Percentiles rank a stretch among this genome's conserved stretches.
Conservation (phyloP, 306 rosid species). For the Inga leiocalycina region DNA sequence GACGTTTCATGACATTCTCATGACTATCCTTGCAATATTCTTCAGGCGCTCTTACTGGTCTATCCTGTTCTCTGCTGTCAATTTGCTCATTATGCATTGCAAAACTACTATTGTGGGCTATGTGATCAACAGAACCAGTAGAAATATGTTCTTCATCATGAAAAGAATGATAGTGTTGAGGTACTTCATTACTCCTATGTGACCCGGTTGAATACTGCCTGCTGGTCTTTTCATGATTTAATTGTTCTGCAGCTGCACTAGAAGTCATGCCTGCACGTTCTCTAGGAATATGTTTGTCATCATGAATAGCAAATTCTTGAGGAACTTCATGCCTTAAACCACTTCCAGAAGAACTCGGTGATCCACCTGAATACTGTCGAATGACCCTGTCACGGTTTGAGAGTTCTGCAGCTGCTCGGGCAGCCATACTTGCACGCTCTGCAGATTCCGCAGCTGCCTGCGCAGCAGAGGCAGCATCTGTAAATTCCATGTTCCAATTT, state of each 20-base stretch:
- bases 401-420: constrained; percentile 98
- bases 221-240: not conserved
- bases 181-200: constrained; percentile 41
- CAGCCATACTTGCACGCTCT: constrained; percentile 89
- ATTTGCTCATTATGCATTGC: constrained; percentile 36
- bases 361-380: constrained; percentile 55
- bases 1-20: constrained; percentile 37
- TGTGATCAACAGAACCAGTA: constrained; percentile 37
- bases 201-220: constrained; percentile 61
- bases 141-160: constrained; percentile 41
- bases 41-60: constrained; percentile 33
- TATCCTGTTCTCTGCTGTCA: constrained; percentile 42
- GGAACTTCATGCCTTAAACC: constrained; percentile 48
- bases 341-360: constrained; percentile 40
- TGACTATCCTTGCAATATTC: constrained; percentile 38
- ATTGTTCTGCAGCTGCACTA: not conserved
- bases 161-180: constrained; percentile 37
- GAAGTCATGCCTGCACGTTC: not conserved
- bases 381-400: constrained; percentile 59
- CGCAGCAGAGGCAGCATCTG: constrained; percentile 96
- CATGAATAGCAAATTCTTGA: constrained; percentile 33
- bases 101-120: constrained; percentile 39
- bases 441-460: constrained; percentile 99
- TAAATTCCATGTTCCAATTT: constrained; percentile 76
- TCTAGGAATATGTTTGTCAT: constrained; percentile 36